Conservation (phyloP, 805 yeast genomes). For the Ogataea sp. region DNA sequence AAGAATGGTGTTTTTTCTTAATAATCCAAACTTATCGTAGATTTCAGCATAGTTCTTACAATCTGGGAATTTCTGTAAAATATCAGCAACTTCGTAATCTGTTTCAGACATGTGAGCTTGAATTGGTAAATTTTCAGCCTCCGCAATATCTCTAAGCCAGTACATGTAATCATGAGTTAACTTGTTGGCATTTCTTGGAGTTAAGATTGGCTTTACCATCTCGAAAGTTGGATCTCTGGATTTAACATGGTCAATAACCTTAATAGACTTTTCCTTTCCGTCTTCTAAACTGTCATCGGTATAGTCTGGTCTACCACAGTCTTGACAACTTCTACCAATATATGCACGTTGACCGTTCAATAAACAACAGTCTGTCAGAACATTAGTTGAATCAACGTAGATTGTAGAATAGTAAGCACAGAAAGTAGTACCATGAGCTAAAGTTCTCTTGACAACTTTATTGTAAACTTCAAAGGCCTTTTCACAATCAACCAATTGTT, state of each 20-base stretch:
- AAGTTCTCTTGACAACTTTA: slow-evolving; percentile 60
- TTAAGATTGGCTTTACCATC: slow-evolving; percentile 62
- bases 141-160: slow-evolving; percentile 55
- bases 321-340: slow-evolving; percentile 94
- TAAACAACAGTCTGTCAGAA: slow-evolving; percentile 66
- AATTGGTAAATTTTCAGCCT: slow-evolving; percentile 45
- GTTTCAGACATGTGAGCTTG: slow-evolving; percentile 94
- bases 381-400: slow-evolving; percentile 65
- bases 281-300: slow-evolving; percentile 49
- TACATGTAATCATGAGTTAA: slow-evolving; percentile 59
- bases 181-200: slow-evolving; percentile 92
- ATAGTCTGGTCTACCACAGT: slow-evolving; percentile 67
- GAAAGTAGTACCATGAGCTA: slow-evolving; percentile 80
- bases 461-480: slow-evolving; percentile 58
- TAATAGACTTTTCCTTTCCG: slow-evolving; percentile 43
- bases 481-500: slow-evolving; percentile 45
- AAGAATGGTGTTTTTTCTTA: slow-evolving; percentile 60
- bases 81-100: slow-evolving; percentile 65
- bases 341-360: slow-evolving; percentile 76
- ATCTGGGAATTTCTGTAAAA: slow-evolving; percentile 63
- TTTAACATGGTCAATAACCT: slow-evolving; percentile 49
- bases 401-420: slow-evolving; percentile 90
- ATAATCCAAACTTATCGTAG: slow-evolving; percentile 54
- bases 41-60: slow-evolving; percentile 65
- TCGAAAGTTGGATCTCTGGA: slow-evolving; percentile 44